phyloP scores from a whole-genome alignment of 148 eudicot species.

The Chenopodium album region DNA sequence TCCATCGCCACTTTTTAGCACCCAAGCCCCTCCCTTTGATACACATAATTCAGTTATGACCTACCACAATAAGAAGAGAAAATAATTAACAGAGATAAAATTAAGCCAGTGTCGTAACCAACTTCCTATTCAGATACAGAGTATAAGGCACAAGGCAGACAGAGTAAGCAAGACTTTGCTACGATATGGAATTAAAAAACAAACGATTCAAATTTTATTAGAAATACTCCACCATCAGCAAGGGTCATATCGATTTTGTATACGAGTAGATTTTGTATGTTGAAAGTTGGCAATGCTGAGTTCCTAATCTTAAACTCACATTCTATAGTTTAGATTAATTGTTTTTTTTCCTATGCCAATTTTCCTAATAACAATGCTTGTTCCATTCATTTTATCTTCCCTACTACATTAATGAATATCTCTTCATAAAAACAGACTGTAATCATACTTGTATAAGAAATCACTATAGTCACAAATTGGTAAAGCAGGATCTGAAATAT shows the following conservation, averaged over 20 bases:
- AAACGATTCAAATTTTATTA: too few relatives aligned
- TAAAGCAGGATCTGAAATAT: background rate
- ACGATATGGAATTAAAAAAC: too few relatives aligned
- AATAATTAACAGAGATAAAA: background rate
- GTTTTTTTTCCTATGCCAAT: background rate
- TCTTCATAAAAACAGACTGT: background rate
- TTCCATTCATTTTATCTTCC: background rate
- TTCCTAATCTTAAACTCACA: background rate
- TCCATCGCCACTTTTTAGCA: conserved; percentile 55
- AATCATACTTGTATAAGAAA: background rate
- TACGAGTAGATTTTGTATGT: background rate
- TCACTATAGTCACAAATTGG: background rate
- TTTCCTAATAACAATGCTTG: background rate
- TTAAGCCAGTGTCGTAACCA: background rate
- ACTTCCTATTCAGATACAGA: too few relatives aligned
- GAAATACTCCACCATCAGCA: background rate
- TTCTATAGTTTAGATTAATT: background rate
- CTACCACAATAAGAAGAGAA: conserved; percentile 32
- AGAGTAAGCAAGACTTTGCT: background rate
- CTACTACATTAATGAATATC: background rate
- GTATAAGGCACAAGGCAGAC: too few relatives aligned
- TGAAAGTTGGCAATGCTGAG: background rate
- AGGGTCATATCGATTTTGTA: background rate
- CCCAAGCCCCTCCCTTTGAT: conserved; percentile 60
- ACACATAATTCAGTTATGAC: conserved; percentile 57